A percentile compares a stretch with the other conserved stretches of the same genome.
Evolutionary conservation across 257 asterid genomes (phyloP).

Genomic region (Leptodermis oblonga): DNA sequence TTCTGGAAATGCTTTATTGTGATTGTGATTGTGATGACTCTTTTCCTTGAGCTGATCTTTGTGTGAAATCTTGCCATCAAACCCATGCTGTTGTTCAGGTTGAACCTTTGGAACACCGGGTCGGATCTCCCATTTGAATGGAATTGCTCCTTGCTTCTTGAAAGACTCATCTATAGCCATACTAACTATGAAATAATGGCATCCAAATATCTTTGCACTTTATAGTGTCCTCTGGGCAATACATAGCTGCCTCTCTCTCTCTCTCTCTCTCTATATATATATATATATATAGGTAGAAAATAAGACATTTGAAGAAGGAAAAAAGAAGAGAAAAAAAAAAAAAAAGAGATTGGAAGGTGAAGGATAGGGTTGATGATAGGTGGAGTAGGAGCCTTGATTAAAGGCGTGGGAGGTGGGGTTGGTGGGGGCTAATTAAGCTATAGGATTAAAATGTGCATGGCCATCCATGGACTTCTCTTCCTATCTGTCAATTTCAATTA

Average conservation of each 20-base stretch:
- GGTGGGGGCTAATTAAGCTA: conserved; percentile 24
- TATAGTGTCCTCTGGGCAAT: conserved; percentile 3
- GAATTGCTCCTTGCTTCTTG: conserved; percentile 61
- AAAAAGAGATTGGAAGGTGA: neutral
- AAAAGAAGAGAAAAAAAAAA: neutral
- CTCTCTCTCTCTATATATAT: conserved; percentile 23
- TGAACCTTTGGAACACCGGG: conserved; percentile 72
- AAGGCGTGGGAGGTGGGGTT: conserved; percentile 57
- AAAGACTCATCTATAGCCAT: conserved; percentile 57
- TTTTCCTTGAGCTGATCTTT: neutral
- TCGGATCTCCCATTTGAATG: conserved; percentile 88
- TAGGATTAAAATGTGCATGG: conserved; percentile 1
- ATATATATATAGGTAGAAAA: conserved; percentile 8
- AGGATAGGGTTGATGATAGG: conserved; percentile 11
- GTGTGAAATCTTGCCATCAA: conserved; percentile 1
- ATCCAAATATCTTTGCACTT: neutral
- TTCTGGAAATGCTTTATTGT: conserved; percentile 14
- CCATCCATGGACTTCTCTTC: conserved; percentile 19
- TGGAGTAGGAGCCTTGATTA: conserved; percentile 43
- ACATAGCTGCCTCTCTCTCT: no score
- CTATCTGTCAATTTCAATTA: no score
- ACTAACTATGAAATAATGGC: neutral
- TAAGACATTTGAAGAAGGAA: neutral
- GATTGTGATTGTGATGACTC: no score
- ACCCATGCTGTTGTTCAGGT: no score